phyloP scores from a whole-genome alignment of 306 rosid species.

The Heteromeles arbutifolia region DNA sequence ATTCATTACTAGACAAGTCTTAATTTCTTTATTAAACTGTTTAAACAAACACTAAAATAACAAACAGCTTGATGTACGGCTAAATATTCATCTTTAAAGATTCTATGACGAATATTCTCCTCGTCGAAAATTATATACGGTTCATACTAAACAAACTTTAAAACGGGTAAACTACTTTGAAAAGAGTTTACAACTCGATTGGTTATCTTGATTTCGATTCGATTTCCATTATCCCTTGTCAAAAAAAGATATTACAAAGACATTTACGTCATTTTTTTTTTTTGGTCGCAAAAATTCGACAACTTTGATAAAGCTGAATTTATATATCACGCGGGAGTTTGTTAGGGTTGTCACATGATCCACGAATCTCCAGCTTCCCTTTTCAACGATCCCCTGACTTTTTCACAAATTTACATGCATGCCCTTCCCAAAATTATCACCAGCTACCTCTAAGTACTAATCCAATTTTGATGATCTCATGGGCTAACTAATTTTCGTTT shows the following conservation, averaged over 20 bases:
- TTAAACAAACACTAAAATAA: too few species aligned
- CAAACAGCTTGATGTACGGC: too few species aligned
- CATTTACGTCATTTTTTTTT: background rate
- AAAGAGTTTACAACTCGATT: background rate
- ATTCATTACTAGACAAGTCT: background rate
- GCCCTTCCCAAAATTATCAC: background rate
- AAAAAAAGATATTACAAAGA: background rate
- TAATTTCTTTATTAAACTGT: background rate
- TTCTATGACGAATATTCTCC: too few species aligned
- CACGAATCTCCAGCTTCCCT: slow-evolving; percentile 43
- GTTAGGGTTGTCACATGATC: slow-evolving; percentile 66
- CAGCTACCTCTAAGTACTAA: background rate
- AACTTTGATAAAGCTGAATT: slow-evolving; percentile 1
- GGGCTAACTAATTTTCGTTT: background rate
- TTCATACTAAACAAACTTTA: background rate
- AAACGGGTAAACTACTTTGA: too few species aligned
- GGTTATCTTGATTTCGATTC: background rate
- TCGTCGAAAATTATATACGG: too few species aligned
- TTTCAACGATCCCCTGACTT: slow-evolving; percentile 37
- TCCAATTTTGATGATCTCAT: background rate
- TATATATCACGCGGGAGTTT: slow-evolving; percentile 45
- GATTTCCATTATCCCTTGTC: background rate
- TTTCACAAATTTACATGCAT: background rate
- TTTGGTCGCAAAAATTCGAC: background rate
- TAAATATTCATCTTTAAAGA: too few species aligned